A percentile compares a stretch with the other conserved stretches of the same genome.
Conservation (phyloP, 1,284 basidiomycete species). For the Takashimella koratensis region DNA sequence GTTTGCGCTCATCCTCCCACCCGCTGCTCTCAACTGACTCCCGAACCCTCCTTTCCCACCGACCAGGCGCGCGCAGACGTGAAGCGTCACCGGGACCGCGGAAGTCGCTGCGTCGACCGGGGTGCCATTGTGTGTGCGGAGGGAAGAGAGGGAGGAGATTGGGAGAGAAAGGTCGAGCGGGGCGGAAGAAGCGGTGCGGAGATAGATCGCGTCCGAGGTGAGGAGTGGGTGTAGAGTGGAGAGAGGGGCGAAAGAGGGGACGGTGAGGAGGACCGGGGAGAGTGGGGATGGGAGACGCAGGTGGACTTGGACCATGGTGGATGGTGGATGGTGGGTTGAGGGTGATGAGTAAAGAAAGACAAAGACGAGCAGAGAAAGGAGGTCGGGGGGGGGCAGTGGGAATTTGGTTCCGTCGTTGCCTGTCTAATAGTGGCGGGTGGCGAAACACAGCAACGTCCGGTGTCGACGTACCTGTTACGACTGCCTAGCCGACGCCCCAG, state of each 20-base stretch:
- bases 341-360: too few relatives aligned
- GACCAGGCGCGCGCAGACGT: slow-evolving; percentile 55
- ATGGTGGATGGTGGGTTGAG: too few relatives aligned
- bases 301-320: too few relatives aligned
- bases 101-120: too few relatives aligned
- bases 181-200: slow-evolving; percentile 33
- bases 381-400: too few relatives aligned
- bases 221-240: slow-evolving; percentile 15
- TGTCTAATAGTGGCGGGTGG: too few relatives aligned
- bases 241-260: slow-evolving; percentile 19
- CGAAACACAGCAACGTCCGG: too few relatives aligned
- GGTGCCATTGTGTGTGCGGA: too few relatives aligned
- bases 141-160: slow-evolving; percentile 17
- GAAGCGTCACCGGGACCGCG: slow-evolving; percentile 31
- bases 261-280: slow-evolving; percentile 16
- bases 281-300: slow-evolving; percentile 41
- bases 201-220: slow-evolving; percentile 19
- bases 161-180: slow-evolving; percentile 18
- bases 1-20: slow-evolving; percentile 93
- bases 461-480: too few relatives aligned
- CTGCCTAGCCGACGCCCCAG: too few relatives aligned
- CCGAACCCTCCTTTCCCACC: slow-evolving; percentile 99
- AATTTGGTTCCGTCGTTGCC: too few relatives aligned
- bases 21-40: slow-evolving; percentile 89
- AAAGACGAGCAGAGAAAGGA: too few relatives aligned